phyloP scores from a whole-genome alignment of 441 rosid genomes.

The Pelargonium cotyledonis region DNA sequence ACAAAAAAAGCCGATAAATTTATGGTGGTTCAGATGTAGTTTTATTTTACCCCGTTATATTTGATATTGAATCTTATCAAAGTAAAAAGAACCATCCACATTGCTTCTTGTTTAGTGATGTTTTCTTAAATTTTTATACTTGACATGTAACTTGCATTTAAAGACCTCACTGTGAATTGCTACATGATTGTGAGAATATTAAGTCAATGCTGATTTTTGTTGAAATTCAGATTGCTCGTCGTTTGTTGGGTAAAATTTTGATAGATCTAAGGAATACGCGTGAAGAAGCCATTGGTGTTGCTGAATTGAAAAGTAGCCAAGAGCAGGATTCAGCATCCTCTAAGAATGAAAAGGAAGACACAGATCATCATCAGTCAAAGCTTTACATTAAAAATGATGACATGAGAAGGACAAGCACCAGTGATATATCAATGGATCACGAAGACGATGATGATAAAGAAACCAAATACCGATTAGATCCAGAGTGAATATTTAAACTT shows the following conservation, averaged over 20 bases:
- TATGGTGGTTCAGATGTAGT: too few relatives aligned
- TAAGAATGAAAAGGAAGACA: conserved; percentile 45
- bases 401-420: conserved; percentile 54
- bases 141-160: too few relatives aligned
- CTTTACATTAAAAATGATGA: conserved; percentile 53
- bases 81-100: too few relatives aligned
- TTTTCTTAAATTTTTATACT: too few relatives aligned
- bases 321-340: conserved; percentile 42
- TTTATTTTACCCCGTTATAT: too few relatives aligned
- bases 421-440: conserved; percentile 61
- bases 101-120: too few relatives aligned
- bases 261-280: conserved; percentile 93
- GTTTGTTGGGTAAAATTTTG: conserved; percentile 91
- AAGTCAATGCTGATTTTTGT: too few relatives aligned
- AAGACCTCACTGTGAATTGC: too few relatives aligned
- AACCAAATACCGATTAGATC: conserved; percentile 95
- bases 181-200: too few relatives aligned
- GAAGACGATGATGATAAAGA: conserved; percentile 98
- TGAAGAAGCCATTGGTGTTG: conserved; percentile 91
- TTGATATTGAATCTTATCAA: too few relatives aligned
- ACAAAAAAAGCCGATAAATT: too few relatives aligned
- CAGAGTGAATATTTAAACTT: conserved; percentile 43
- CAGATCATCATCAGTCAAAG: conserved; percentile 53
- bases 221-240: conserved; percentile 72
- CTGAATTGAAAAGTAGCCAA: conserved; percentile 77